These are phyloP conservation scores for Vigna radiata DNA, from an alignment of 306 rosid genomes.

Conservation along the genomic window DNA sequence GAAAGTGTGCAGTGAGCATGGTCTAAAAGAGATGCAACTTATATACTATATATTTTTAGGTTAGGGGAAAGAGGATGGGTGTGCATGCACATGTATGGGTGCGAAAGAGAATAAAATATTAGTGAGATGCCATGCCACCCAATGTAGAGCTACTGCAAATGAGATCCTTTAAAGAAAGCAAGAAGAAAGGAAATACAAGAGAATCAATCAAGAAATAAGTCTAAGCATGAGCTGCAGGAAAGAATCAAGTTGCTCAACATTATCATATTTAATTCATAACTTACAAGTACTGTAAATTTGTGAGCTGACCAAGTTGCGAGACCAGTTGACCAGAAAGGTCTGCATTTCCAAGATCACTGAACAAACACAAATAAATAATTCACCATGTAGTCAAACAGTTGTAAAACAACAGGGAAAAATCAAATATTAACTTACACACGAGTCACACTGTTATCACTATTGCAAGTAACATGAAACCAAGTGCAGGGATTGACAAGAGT, in stretches of 20 bases:
- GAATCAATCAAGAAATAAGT: background rate
- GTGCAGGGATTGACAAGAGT: constrained; percentile 96
- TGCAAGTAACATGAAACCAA: constrained; percentile 96
- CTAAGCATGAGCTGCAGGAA: constrained; percentile 4
- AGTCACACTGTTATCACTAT: constrained; percentile 80
- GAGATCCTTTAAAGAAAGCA: constrained; percentile 17
- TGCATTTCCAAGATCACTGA: constrained; percentile 97
- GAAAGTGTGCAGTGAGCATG: no score
- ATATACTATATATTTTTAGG: constrained; percentile 3
- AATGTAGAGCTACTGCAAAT: background rate
- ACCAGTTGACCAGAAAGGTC: constrained; percentile 83
- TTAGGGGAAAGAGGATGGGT: background rate
- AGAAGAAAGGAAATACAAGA: background rate
- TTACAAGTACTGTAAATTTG: constrained; percentile 91
- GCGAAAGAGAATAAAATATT: background rate
- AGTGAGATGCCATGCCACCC: background rate
- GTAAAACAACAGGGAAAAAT: constrained; percentile 32
- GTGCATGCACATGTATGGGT: background rate
- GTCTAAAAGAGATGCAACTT: background rate
- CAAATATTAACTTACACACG: constrained; percentile 76
- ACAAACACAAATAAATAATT: constrained; percentile 40
- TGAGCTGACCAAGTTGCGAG: constrained; percentile 74
- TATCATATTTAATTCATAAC: constrained; percentile 42
- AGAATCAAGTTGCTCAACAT: constrained; percentile 26
- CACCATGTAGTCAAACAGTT: constrained; percentile 5